Conservation (phyloP, 1,139 yeast genomes). For the Saccharomycopsis crataegensis region DNA sequence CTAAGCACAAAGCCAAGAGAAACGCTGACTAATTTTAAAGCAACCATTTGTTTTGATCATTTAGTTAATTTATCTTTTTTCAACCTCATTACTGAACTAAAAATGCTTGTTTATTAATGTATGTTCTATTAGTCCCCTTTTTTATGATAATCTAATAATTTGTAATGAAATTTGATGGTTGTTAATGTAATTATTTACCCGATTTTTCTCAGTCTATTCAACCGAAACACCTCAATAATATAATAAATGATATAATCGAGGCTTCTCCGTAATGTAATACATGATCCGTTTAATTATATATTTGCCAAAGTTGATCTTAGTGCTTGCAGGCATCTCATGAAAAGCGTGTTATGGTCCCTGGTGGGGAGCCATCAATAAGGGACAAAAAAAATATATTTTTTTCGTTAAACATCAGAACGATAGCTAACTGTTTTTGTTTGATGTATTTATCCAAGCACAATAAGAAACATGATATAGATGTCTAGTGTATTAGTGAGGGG, state of each 20-base stretch:
- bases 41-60: not conserved
- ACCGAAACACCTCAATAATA: no score
- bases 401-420: not conserved
- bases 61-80: constrained; percentile 6
- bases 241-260: no score
- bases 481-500: constrained; percentile 38
- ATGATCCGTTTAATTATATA: no score
- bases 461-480: not conserved
- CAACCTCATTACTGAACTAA: not conserved
- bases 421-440: not conserved
- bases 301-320: no score
- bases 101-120: not conserved
- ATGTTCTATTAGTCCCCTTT: not conserved
- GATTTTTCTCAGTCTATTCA: no score
- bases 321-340: no score
- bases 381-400: not conserved
- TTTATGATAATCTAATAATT: not conserved
- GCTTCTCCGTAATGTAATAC: no score
- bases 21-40: constrained; percentile 27
- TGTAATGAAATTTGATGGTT: no score
- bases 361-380: no score
- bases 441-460: not conserved
- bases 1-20: constrained; percentile 82
- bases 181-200: no score
- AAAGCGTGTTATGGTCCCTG: no score